Evolutionary conservation across 2,329 filamentous ascomycete genomes (phyloP).

Genomic region (Aspergillus pseudoterreus): DNA sequence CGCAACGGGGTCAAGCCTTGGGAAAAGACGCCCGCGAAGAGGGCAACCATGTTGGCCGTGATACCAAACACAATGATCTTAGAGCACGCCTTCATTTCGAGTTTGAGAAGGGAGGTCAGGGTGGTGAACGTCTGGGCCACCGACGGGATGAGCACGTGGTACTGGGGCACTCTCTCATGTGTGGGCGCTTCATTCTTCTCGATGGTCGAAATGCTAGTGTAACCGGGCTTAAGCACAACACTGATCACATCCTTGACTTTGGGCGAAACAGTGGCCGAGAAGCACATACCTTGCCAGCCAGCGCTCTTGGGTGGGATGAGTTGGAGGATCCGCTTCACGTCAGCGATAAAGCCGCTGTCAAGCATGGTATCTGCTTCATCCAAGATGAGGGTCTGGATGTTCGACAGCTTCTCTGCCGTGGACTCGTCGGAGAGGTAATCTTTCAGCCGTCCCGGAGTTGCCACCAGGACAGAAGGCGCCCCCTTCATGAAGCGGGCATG

Average conservation of each 20-base stretch:
- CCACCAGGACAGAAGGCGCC: slow-evolving; percentile 39
- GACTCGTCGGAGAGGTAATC: slow-evolving; percentile 45
- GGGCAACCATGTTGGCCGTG: slow-evolving; percentile 62
- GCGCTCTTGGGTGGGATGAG: slow-evolving; percentile 49
- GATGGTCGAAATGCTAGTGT: slow-evolving; percentile 85
- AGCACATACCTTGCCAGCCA: slow-evolving; percentile 62
- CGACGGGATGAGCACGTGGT: slow-evolving; percentile 42
- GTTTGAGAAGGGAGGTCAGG: slow-evolving; percentile 43
- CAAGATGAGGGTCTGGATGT: slow-evolving; percentile 49
- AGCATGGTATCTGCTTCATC: slow-evolving; percentile 40
- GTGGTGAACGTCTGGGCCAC: slow-evolving; percentile 45
- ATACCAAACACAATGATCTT: slow-evolving; percentile 89
- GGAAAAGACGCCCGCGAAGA: slow-evolving; percentile 57
- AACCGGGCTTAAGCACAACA: slow-evolving; percentile 56
- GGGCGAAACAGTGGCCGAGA: slow-evolving; percentile 83
- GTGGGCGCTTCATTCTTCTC: slow-evolving; percentile 73
- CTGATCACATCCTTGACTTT: slow-evolving; percentile 76
- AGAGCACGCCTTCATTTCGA: slow-evolving; percentile 51
- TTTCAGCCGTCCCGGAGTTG: slow-evolving; percentile 47
- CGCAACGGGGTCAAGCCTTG: slow-evolving; percentile 28
- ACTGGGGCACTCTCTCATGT: slow-evolving; percentile 53
- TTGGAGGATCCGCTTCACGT: slow-evolving; percentile 50
- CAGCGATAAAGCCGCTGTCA: slow-evolving; percentile 44
- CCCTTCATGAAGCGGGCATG: slow-evolving; percentile 27
- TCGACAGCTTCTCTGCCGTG: slow-evolving; percentile 42